A percentile compares a stretch with the other conserved stretches of the same genome.
These are phyloP conservation scores for Colletotrichum agaves DNA, from an alignment of 2,329 filamentous ascomycete genomes.

Conservation along the genomic window DNA sequence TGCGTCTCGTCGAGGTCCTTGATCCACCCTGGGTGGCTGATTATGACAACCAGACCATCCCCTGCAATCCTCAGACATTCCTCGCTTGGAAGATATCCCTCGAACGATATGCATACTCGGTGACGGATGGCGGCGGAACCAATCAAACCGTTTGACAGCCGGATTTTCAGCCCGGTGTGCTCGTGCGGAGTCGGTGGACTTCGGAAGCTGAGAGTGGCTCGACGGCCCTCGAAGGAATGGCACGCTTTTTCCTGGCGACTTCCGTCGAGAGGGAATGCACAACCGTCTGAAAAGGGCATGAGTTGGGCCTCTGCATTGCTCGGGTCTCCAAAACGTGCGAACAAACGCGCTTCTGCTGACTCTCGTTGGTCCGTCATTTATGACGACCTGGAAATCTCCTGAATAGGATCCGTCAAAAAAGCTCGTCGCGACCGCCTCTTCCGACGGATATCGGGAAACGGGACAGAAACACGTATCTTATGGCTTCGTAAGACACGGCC, in stretches of 20 bases:
- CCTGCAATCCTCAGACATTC: constrained; percentile 37
- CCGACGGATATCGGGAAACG: background rate
- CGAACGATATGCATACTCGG: constrained; percentile 24
- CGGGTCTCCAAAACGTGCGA: constrained; percentile 14
- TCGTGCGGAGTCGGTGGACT: constrained; percentile 12
- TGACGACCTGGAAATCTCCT: constrained; percentile 12
- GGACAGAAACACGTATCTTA: background rate
- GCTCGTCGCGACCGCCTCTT: background rate
- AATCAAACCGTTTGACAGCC: constrained; percentile 13
- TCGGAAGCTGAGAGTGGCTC: constrained; percentile 28
- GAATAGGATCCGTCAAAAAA: constrained; percentile 1
- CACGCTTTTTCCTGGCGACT: constrained; percentile 8
- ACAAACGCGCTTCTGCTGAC: constrained; percentile 19
- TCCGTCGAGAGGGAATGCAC: constrained; percentile 24
- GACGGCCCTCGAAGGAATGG: constrained; percentile 32
- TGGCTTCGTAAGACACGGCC: constrained; percentile 8
- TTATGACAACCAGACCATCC: constrained; percentile 31
- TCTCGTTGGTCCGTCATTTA: constrained; percentile 31
- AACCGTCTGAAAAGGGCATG: constrained; percentile 17
- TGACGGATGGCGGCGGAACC: constrained; percentile 6
- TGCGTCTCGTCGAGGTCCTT: constrained; percentile 23
- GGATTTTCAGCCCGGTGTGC: constrained; percentile 13
- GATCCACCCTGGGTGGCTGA: constrained; percentile 34
- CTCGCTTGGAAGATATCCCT: constrained; percentile 31
- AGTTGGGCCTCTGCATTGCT: constrained; percentile 33